Evolutionary conservation across 495 filamentous ascomycete genomes (phyloP).

Genomic region (Patellaria atrata): DNA sequence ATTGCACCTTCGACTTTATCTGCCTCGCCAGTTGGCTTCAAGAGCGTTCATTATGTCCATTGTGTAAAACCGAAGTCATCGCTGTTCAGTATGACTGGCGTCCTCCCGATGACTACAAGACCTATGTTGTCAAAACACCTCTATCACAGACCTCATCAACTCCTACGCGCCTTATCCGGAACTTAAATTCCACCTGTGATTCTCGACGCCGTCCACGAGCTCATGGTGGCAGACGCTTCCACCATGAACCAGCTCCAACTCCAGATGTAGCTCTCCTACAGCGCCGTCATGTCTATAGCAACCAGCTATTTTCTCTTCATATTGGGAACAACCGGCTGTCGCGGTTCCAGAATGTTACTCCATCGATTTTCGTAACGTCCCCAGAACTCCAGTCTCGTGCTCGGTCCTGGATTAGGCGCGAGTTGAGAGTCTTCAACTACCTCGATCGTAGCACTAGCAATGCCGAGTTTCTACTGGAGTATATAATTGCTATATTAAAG

Average conservation of each 20-base stretch:
- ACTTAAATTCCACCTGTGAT: too few relatives aligned
- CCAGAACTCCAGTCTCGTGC: constrained; percentile 63
- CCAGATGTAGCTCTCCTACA: constrained; percentile 46
- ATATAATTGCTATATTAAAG: constrained; percentile 76
- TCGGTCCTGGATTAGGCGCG: constrained; percentile 75
- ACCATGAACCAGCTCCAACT: constrained; percentile 13
- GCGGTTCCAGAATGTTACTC: constrained; percentile 60
- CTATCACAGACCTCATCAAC: constrained; percentile 14
- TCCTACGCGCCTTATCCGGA: too few relatives aligned
- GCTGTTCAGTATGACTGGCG: constrained; percentile 54
- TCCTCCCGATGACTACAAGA: constrained; percentile 38
- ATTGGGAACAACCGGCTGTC: constrained; percentile 75
- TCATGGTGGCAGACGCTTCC: constrained; percentile 2
- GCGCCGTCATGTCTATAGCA: constrained; percentile 61
- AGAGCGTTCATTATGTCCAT: constrained; percentile 54
- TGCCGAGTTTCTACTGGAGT: constrained; percentile 81
- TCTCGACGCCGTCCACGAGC: constrained; percentile 1
- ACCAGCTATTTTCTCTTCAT: constrained; percentile 66
- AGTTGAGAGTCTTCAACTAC: constrained; percentile 78
- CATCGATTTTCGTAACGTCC: constrained; percentile 46
- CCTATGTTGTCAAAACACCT: constrained; percentile 34
- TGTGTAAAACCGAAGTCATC: constrained; percentile 55
- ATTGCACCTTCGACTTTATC: constrained; percentile 69
- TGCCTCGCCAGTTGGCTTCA: constrained; percentile 77
- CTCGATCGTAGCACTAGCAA: constrained; percentile 39